Evolutionary conservation across 495 filamentous ascomycete genomes (phyloP), one percentile per base, ranked within the genome.

Genomic region (Neurospora tetraspora): DNA sequence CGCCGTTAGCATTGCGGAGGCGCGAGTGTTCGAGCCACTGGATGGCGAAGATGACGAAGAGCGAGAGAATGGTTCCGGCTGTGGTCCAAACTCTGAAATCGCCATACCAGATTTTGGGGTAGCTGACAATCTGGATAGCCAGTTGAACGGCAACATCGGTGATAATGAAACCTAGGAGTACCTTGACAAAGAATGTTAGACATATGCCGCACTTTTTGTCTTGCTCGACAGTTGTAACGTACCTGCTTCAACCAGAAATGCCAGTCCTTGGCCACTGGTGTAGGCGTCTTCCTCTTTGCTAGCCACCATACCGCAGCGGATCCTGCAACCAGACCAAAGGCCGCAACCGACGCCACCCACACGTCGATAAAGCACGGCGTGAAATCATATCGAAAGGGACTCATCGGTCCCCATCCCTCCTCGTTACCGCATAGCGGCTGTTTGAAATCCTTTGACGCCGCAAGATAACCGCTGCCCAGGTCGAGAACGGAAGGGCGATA

Each of bases 311-410:
- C 81, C 3, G 96, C 94, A 11, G 89, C 85, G 36, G 89, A 86
- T 53, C 96, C 96, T 71, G 89, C 84, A 18, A 97, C 40, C 36
- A 97, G 85, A 12, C 96, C 93, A 81, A 88, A 94, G 5, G 87
- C 84, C 11, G 93, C 94, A 23, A 97, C 91, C 6, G 86, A 78
- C 38, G 90, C 89, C 71, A 98, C 88, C 84, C 91, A 92, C 11
- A 94, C 86, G 80, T 98, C 96, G 69, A 97, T 86, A 80, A 98
- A 98, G 82, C 96, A 99, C 72, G 96, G 94, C 43, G 96, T 98
- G 81, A 99, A 92, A 80, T 98, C 94, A 80, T 92, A 97, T 74
- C 94, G 84, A 71, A 87, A 85, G 23, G 89, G 88, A 80, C 93
- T 96, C 76, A 99, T 72, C 20, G 96, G 96, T 12, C 96, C 96